Evolutionary conservation across 306 rosid genomes (phyloP).

Genomic region (Trichosanthes truncata): DNA sequence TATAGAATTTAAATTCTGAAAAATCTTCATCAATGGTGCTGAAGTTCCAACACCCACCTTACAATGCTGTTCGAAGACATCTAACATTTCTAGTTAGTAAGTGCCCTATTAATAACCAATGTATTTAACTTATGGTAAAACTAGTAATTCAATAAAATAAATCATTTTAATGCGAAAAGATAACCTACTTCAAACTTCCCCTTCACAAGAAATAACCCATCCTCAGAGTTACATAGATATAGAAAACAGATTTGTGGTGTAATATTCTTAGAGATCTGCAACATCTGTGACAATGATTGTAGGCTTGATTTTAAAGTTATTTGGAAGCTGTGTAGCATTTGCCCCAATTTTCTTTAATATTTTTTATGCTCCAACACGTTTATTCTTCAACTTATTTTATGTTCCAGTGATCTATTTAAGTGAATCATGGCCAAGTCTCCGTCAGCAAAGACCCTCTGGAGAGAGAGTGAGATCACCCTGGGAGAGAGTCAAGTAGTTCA

Average conservation of each 20-base stretch:
- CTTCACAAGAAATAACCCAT: neutral
- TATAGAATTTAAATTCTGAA: neutral
- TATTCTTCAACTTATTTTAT: neutral
- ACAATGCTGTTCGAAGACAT: neutral
- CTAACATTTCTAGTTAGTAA: neutral
- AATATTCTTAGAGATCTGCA: neutral
- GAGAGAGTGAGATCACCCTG: no score
- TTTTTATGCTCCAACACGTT: neutral
- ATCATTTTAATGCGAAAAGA: neutral
- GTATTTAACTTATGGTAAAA: neutral
- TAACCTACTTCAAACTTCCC: neutral
- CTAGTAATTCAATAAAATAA: neutral
- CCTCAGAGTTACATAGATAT: neutral
- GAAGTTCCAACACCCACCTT: neutral
- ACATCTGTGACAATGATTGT: neutral
- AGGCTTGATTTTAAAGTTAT: no score
- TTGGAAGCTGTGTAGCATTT: neutral
- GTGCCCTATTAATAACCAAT: neutral
- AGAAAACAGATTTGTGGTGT: neutral
- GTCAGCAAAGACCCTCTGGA: neutral
- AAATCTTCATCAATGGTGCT: neutral
- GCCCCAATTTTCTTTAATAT: neutral
- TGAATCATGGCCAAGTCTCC: neutral
- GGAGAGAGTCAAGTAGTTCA: no score
- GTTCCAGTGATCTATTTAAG: neutral